Base-by-base conservation (phyloP, 2,329 filamentous ascomycete genomes). In the Ciborinia camelliae region DNA sequence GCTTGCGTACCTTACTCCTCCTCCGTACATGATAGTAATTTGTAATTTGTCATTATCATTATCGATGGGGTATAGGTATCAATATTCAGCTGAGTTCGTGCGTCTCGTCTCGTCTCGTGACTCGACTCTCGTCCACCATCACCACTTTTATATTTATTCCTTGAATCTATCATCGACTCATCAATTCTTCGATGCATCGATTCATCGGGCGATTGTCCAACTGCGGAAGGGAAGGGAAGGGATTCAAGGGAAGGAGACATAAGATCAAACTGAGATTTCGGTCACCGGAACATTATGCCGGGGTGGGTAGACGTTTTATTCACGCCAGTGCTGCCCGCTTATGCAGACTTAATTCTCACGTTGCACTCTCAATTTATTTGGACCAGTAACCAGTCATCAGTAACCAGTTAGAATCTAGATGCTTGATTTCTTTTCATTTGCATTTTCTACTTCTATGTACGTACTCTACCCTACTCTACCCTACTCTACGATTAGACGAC, bases 221-320 rank as follows among this genome's bases (percentile, higher is more conserved):
- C 26, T 58, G 55, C n/a, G 55, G 55, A 47, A 47, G 26, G 47
- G 55, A 47, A 58, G 28, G 26, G n/a, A n/a, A n/a, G n/a, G n/a
- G n/a, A n/a, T n/a, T n/a, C n/a, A n/a, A n/a, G n/a, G n/a, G n/a
- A n/a, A n/a, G n/a, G n/a, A n/a, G n/a, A n/a, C n/a, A 47, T 45
- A 58, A 58, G 41, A 58, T 47, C 41, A 20, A 58, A 58, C 18
- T 58, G 41, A 47, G 41, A 58, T 47, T 58, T 58, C 55, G 41
- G 55, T 58, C 55, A 58, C 55, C 55, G 55, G 55, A 58, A 58
- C 55, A 58, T 58, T 47, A 4, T 47, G 41, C 55, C 30, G 55
- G 55, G 52, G n/a, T n/a, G 39, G 28, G 28, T 35, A 47, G 41
- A 58, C 55, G 55, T 58, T 47, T 47, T n/a, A n/a, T 47, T 58